Conservation (phyloP, 352 stramenopile genomes). For the Pythium sukuiense region DNA sequence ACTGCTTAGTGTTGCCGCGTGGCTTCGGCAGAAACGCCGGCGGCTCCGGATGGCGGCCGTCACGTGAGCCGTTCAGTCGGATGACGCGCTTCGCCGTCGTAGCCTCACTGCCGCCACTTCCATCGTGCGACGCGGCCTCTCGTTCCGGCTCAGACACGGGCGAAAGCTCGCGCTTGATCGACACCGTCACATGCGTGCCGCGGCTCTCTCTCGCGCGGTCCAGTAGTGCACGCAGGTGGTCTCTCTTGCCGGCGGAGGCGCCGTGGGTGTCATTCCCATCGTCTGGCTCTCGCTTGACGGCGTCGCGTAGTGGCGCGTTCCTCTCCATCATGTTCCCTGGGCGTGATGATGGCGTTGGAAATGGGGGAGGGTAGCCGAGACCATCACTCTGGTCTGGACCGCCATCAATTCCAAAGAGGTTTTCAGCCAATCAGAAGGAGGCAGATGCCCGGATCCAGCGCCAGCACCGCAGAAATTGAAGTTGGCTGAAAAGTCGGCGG, state of each 20-base stretch:
- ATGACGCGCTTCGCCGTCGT: not conserved
- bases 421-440: slow-evolving; percentile 14
- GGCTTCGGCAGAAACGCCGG: slow-evolving; percentile 8
- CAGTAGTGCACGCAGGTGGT: slow-evolving; percentile 40
- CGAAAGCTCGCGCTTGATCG: slow-evolving; percentile 16
- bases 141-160: not conserved
- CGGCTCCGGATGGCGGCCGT: not conserved
- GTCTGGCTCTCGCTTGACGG: not conserved
- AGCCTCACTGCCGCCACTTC: not conserved
- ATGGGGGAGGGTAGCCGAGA: not conserved
- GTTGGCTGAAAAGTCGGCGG: not conserved
- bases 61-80: not conserved
- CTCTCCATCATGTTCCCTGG: not conserved
- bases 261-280: not conserved
- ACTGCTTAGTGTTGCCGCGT: not conserved
- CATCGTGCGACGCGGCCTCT: not conserved
- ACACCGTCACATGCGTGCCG: not conserved
- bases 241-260: slow-evolving; percentile 8
- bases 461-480: slow-evolving; percentile 9
- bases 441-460: not conserved
- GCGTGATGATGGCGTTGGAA: not conserved
- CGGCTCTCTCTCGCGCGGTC: slow-evolving; percentile 36
- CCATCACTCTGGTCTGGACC: not conserved
- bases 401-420: not conserved
- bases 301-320: not conserved